A percentile compares a stretch with the other conserved stretches of the same genome.
Evolutionary conservation across 495 filamentous ascomycete genomes (phyloP).

Genomic region (Talaromyces borbonicus): DNA sequence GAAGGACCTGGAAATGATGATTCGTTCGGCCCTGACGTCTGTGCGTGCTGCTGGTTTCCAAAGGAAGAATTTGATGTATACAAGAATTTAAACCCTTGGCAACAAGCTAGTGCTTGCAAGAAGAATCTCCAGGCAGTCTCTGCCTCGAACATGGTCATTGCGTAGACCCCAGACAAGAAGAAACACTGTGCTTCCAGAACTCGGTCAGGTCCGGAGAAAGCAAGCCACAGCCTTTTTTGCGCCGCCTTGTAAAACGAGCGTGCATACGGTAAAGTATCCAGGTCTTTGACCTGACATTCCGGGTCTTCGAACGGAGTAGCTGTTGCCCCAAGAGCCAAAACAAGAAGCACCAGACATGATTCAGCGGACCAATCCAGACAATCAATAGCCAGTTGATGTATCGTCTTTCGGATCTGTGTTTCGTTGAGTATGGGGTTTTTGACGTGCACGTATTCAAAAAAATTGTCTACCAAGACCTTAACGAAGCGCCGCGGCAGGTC

Average conservation of each 20-base stretch:
- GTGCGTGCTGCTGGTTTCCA: not conserved
- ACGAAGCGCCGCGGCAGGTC: not conserved
- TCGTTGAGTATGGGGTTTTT: conserved; percentile 26
- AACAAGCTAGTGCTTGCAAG: conserved; percentile 18
- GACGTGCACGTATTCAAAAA: conserved; percentile 22
- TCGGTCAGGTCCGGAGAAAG: conserved; percentile 9
- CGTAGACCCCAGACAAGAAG: conserved; percentile 17
- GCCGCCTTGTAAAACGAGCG: not conserved
- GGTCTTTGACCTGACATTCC: not conserved
- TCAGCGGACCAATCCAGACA: conserved; percentile 19
- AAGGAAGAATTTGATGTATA: not conserved
- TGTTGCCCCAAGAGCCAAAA: conserved; percentile 10
- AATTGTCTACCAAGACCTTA: conserved; percentile 11
- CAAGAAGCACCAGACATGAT: conserved; percentile 21
- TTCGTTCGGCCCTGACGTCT: not conserved
- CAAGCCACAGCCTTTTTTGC: conserved; percentile 8
- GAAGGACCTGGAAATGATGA: not conserved
- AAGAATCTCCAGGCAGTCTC: conserved; percentile 17
- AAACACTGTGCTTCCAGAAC: conserved; percentile 18
- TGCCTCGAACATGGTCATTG: conserved; percentile 13
- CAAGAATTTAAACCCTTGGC: not conserved
- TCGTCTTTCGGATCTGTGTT: conserved; percentile 13
- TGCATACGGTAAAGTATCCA: not conserved
- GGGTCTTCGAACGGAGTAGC: conserved; percentile 6
- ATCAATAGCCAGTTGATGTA: conserved; percentile 10